These are phyloP conservation scores for Perkinsus marinus DNA, from an alignment of 169 alveolate genomes.

Conservation along the genomic window DNA sequence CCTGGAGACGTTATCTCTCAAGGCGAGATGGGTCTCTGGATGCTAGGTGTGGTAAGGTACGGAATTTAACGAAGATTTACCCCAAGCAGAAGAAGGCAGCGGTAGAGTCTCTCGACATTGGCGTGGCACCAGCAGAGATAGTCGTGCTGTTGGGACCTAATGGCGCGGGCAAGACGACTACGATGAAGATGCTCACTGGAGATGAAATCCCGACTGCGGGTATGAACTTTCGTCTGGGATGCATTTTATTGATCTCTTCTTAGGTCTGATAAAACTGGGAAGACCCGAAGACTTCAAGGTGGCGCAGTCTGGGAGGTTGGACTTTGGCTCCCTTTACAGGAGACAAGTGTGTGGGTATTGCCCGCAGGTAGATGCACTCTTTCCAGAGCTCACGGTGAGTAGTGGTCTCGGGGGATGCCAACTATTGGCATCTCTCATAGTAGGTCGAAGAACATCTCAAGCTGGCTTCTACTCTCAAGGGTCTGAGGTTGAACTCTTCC, in stretches of 20 bases:
- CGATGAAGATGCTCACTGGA: conserved; percentile 59
- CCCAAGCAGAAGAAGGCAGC: not conserved
- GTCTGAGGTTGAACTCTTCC: conserved; percentile 28
- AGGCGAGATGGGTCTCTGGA: too few relatives aligned
- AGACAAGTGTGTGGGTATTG: conserved; percentile 59
- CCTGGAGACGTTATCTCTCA: too few relatives aligned
- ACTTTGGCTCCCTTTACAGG: not conserved
- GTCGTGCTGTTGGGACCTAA: conserved; percentile 67
- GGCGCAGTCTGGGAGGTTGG: not conserved
- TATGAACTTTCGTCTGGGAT: not conserved
- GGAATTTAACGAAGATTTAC: not conserved
- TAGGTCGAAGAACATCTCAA: conserved; percentile 46
- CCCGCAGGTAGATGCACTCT: conserved; percentile 64
- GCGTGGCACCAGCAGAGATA: conserved; percentile 31
- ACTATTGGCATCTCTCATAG: not conserved
- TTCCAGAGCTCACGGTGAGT: conserved; percentile 45
- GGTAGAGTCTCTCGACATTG: not conserved
- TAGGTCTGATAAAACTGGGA: not conserved
- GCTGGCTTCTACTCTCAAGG: conserved; percentile 54
- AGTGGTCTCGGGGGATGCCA: not conserved
- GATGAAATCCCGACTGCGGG: conserved; percentile 10
- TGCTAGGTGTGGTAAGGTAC: not conserved
- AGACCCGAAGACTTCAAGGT: not conserved
- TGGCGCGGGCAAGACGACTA: conserved; percentile 79
- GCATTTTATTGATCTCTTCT: not conserved